A percentile compares a stretch with the other conserved stretches of the same genome.
Conservation (phyloP, 2,329 filamentous ascomycete genomes). For the Aspergillus calidoustus region DNA sequence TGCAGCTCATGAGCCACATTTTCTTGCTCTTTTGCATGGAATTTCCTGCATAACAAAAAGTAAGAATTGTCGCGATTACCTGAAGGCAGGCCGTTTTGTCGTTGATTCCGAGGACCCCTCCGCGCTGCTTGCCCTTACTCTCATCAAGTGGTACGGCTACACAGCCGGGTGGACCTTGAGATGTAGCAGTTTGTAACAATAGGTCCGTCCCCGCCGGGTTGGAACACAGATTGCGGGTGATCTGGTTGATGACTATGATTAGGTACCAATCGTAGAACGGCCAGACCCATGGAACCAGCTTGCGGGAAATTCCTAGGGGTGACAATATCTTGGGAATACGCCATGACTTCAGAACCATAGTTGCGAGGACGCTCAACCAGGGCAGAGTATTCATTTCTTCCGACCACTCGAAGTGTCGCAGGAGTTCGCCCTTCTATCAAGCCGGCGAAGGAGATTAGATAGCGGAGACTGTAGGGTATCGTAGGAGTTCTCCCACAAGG, state of each 20-base stretch:
- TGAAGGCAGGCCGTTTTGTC: background rate
- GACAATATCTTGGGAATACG: conserved; percentile 17
- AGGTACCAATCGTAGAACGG: conserved; percentile 25
- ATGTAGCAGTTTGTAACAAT: conserved; percentile 14
- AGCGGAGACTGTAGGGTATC: background rate
- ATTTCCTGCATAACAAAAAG: background rate
- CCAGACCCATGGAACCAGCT: conserved; percentile 25
- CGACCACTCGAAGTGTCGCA: background rate
- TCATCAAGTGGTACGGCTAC: background rate
- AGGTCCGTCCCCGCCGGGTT: conserved; percentile 4
- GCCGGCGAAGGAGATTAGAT: background rate
- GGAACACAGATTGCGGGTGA: conserved; percentile 19
- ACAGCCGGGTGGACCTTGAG: conserved; percentile 4
- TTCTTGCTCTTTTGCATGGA: background rate
- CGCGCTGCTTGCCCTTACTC: background rate
- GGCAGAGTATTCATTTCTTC: background rate
- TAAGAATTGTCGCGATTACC: background rate
- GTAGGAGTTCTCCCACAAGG: background rate
- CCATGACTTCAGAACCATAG: conserved; percentile 7
- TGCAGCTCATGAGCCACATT: conserved; percentile 14
- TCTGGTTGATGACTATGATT: conserved; percentile 15
- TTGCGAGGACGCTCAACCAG: background rate
- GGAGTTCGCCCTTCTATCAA: background rate
- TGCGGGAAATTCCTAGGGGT: conserved; percentile 27
- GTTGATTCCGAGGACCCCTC: background rate